Evolutionary conservation across 129 eudicot genomes (phyloP), one percentile per base, ranked within the genome.

Genomic region (Dittrichia graveolens): DNA sequence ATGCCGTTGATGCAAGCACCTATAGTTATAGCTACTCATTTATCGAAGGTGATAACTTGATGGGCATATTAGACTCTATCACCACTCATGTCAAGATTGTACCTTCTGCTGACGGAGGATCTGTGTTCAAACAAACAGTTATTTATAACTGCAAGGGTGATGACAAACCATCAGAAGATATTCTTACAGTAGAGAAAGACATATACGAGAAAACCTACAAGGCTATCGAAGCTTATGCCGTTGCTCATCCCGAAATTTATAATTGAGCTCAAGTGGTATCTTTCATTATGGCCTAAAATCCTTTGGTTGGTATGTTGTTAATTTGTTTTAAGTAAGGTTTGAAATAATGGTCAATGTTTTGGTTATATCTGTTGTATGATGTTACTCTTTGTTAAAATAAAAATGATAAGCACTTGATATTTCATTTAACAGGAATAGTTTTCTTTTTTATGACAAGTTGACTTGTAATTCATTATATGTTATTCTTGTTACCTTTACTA

Each of bases 41-140:
- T 56, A 7, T 63, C n/a, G 82, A 62, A 12, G 75, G 72, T 31
- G 82, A 71, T 15, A 14, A 14, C 37, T 52, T 78, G 34, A 42
- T 38, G 34, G 77, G 61, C 66, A 62, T 42, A 43, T 8, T 78
- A 5, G 82, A 78, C 62, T 70, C 82, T 3, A 56, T 58, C 54
- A n/a, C 55, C 8, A 48, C 55, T 75, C 46, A 64, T 9, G 15
- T 66, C 16, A 52, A 34, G 13, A 12, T 75, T n/a, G 39, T 64
- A 55, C 65, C 73, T 34, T 53, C 80, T 14, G 59, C 42, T 3
- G 59, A 44, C 15, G 67, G 80, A 42, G 80, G 80, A 64, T 19
- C 67, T 41, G 35, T 69, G 18, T 69, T 16, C 62, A 69, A 69
- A 41, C 74, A 69, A 40, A 69, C 74, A 7, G 46, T 40, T 42